These are phyloP conservation scores for Penicillium longicatenatum DNA, from an alignment of 495 filamentous ascomycete genomes.

Conservation along the genomic window DNA sequence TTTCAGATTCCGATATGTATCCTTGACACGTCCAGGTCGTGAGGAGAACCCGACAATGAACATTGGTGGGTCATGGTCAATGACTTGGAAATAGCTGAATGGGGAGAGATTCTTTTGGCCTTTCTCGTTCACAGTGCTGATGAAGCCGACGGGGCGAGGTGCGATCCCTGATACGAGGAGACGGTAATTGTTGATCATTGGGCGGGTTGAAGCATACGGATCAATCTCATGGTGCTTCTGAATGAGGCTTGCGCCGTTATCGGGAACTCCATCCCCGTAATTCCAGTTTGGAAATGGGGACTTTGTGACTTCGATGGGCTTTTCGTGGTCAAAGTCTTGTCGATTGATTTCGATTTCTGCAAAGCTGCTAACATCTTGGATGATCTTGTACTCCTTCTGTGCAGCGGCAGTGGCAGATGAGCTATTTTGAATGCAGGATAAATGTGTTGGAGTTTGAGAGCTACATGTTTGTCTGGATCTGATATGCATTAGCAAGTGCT, in stretches of 20 bases:
- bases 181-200: slow-evolving; percentile 77
- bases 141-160: slow-evolving; percentile 70
- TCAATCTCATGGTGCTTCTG: slow-evolving; percentile 72
- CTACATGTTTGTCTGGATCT: neutral
- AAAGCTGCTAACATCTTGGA: slow-evolving; percentile 57
- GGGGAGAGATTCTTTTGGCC: slow-evolving; percentile 73
- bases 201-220: slow-evolving; percentile 68
- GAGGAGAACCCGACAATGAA: slow-evolving; percentile 74
- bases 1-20: slow-evolving; percentile 69
- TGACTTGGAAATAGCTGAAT: slow-evolving; percentile 77
- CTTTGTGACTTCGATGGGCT: slow-evolving; percentile 62
- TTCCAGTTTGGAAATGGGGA: slow-evolving; percentile 72
- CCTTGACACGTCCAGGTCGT: slow-evolving; percentile 60
- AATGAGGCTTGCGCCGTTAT: slow-evolving; percentile 45
- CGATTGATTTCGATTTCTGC: slow-evolving; percentile 66
- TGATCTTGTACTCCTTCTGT: slow-evolving; percentile 30
- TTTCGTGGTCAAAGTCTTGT: slow-evolving; percentile 55
- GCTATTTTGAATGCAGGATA: slow-evolving; percentile 12
- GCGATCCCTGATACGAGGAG: slow-evolving; percentile 81
- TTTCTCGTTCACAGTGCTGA: slow-evolving; percentile 53
- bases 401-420: slow-evolving; percentile 17
- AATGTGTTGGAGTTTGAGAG: neutral
- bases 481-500: neutral
- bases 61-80: slow-evolving; percentile 83
- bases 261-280: slow-evolving; percentile 68